Conservation (phyloP, 345 rosid species). For the Rhizophora mangle region DNA sequence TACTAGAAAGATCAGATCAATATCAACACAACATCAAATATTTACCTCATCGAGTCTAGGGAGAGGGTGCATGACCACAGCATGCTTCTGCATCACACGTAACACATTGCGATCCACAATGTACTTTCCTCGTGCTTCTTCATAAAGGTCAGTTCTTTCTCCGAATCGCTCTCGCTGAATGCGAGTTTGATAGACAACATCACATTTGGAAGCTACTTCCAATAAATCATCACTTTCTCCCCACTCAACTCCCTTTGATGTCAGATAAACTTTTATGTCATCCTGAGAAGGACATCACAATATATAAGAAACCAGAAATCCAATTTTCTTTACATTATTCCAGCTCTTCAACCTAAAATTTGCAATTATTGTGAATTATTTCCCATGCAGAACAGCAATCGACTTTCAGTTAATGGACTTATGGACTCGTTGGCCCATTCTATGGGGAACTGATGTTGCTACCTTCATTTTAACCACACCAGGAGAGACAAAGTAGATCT, state of each 20-base stretch:
- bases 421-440: neutral
- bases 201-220: conserved; percentile 87
- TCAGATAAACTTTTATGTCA: conserved; percentile 85
- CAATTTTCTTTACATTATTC: neutral
- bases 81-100: conserved; percentile 72
- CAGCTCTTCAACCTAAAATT: neutral
- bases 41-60: conserved; percentile 92
- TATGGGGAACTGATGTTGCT: neutral
- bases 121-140: conserved; percentile 91
- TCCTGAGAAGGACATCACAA: conserved; percentile 42
- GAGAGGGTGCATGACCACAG: conserved; percentile 93
- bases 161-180: conserved; percentile 91
- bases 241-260: conserved; percentile 71
- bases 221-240: conserved; percentile 77
- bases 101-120: conserved; percentile 61
- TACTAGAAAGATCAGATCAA: no score
- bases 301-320: conserved; percentile 1
- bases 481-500: conserved; percentile 86
- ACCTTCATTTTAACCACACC: conserved; percentile 98
- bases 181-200: conserved; percentile 86
- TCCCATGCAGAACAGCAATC: neutral
- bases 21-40: neutral
- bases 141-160: conserved; percentile 77
- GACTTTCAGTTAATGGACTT: neutral
- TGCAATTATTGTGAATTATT: neutral